Evolutionary conservation across 2,329 filamentous ascomycete genomes (phyloP).

Genomic region (Sporothrix pallida): DNA sequence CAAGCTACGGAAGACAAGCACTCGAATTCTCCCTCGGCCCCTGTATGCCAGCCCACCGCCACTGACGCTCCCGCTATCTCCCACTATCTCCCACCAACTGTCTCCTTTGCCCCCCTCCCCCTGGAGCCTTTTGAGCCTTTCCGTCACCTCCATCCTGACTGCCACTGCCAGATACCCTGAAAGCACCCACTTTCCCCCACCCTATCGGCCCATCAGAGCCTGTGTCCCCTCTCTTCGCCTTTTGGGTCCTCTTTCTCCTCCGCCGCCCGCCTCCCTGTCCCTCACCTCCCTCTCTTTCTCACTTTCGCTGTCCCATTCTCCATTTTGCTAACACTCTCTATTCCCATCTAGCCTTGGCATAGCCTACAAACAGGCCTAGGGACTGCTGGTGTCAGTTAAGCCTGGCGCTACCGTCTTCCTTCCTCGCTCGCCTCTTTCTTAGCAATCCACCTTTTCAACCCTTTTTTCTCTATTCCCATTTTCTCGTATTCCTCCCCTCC

Average conservation of each 20-base stretch:
- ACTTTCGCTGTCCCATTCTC: conserved; percentile 22
- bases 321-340: conserved; percentile 17
- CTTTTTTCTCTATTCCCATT: conserved; percentile 23
- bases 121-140: not conserved
- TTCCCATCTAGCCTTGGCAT: conserved; percentile 18
- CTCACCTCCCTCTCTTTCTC: conserved; percentile 10
- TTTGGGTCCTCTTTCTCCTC: conserved; percentile 2
- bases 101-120: not conserved
- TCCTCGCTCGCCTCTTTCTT: not conserved
- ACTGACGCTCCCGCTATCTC: conserved; percentile 18
- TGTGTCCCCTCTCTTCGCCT: not conserved
- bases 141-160: not conserved
- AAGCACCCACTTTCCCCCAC: conserved; percentile 24
- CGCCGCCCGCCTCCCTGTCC: conserved; percentile 15
- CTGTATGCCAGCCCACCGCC: not conserved
- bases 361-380: not conserved
- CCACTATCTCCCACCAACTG: conserved; percentile 8
- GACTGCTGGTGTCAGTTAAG: conserved; percentile 1
- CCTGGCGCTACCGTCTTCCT: not conserved
- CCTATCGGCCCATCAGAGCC: conserved; percentile 13
- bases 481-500: conserved; percentile 1
- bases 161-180: not conserved
- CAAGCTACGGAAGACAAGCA: not conserved
- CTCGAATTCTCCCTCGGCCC: not conserved
- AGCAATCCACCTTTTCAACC: not conserved